These are phyloP conservation scores for Sugiyamaella qingdaonensis DNA, from an alignment of 805 yeast species.

Conservation along the genomic window DNA sequence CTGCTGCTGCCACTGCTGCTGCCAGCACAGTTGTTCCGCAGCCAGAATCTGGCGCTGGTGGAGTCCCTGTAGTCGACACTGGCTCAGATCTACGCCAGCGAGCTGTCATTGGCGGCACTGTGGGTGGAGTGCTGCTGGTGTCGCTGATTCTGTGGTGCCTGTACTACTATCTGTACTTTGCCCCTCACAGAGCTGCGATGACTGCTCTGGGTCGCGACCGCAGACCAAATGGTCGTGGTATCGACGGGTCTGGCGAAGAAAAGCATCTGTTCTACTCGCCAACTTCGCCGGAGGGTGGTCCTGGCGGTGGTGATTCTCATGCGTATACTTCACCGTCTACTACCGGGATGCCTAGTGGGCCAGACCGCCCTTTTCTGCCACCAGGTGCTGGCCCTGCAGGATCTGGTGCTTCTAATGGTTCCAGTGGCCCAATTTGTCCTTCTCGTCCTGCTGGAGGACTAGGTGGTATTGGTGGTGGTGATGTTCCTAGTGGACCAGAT, in stretches of 20 bases:
- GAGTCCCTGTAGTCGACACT: background rate
- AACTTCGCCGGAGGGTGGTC: background rate
- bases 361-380: no score
- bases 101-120: constrained; percentile 16
- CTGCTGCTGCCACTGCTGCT: background rate
- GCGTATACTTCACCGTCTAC: background rate
- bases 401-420: no score
- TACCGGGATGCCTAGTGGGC: no score
- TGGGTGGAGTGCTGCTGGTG: constrained; percentile 16
- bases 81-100: constrained; percentile 2
- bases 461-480: no score
- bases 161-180: constrained; percentile 1
- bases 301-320: background rate
- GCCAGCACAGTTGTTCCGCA: background rate
- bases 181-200: background rate
- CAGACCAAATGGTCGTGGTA: background rate
- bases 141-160: constrained; percentile 1
- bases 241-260: background rate
- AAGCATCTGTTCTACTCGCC: background rate
- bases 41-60: background rate
- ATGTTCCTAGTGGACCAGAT: no score
- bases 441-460: no score
- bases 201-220: background rate
- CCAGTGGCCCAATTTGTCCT: no score
- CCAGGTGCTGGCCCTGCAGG: no score